phyloP scores from a whole-genome alignment of 441 rosid species.

The California macrophylla region DNA sequence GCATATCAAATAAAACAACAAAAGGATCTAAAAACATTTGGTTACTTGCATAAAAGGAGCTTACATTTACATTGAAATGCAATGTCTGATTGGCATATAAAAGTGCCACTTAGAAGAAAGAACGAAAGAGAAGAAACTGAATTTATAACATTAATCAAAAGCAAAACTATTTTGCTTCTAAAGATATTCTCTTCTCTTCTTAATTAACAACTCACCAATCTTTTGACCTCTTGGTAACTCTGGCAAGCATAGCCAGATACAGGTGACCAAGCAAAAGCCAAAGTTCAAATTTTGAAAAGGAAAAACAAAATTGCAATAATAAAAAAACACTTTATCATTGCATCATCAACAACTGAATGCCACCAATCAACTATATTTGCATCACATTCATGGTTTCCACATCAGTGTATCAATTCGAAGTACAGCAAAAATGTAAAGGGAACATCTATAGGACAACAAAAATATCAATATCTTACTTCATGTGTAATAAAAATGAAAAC shows the following conservation, averaged over 20 bases:
- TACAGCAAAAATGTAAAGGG: neutral
- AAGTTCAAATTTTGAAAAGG: neutral
- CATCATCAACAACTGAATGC: neutral
- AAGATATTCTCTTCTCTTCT: neutral
- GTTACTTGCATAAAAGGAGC: too few species aligned
- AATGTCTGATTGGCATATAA: neutral
- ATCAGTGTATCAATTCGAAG: neutral
- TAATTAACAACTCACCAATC: neutral
- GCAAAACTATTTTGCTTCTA: neutral
- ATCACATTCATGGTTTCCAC: neutral
- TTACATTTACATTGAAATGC: neutral
- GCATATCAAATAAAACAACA: neutral
- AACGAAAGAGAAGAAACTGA: neutral
- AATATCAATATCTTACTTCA: too few species aligned
- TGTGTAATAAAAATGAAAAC: too few species aligned
- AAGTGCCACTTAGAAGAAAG: neutral
- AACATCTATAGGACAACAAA: too few species aligned
- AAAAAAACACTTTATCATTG: neutral
- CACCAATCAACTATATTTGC: neutral
- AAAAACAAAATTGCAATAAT: neutral
- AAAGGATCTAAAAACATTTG: too few species aligned
- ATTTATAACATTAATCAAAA: neutral
- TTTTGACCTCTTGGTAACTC: neutral
- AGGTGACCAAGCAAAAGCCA: neutral
- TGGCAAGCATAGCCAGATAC: neutral